phyloP scores from a whole-genome alignment of 2,329 filamentous ascomycete genomes.

The Diaporthe sp. region DNA sequence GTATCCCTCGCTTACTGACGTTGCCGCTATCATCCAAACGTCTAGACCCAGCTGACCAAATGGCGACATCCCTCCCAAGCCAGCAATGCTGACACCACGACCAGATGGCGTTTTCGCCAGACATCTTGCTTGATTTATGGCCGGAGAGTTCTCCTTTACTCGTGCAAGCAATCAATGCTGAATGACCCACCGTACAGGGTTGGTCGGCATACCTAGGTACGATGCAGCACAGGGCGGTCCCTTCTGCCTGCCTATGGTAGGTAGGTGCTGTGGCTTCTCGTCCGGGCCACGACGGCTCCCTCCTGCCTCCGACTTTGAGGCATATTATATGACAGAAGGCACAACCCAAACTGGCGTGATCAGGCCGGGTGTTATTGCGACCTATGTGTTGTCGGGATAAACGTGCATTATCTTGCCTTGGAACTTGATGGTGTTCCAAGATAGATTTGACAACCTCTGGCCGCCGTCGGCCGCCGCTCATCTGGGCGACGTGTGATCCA shows the following conservation, averaged over 20 bases:
- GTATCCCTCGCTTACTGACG: background rate
- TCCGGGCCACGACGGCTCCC: background rate
- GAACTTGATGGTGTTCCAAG: too few species aligned
- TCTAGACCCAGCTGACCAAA: background rate
- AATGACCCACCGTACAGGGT: background rate
- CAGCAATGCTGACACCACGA: background rate
- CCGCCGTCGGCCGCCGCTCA: background rate
- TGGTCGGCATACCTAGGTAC: too few species aligned
- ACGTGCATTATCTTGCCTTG: background rate
- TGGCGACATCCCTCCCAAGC: background rate
- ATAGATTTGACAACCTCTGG: background rate
- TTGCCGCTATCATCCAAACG: too few species aligned
- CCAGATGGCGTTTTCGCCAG: background rate
- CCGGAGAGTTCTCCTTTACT: background rate
- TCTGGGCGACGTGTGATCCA: background rate
- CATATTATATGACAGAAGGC: background rate
- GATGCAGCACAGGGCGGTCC: background rate
- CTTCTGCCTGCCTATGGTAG: background rate
- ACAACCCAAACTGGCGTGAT: background rate
- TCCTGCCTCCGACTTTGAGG: background rate
- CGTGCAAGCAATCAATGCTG: background rate
- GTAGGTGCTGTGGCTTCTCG: background rate
- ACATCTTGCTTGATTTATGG: background rate
- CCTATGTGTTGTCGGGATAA: background rate
- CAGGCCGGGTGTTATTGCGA: accelerated